These are phyloP conservation scores for Neospora caninum DNA, from an alignment of 169 alveolate genomes.

Conservation along the genomic window DNA sequence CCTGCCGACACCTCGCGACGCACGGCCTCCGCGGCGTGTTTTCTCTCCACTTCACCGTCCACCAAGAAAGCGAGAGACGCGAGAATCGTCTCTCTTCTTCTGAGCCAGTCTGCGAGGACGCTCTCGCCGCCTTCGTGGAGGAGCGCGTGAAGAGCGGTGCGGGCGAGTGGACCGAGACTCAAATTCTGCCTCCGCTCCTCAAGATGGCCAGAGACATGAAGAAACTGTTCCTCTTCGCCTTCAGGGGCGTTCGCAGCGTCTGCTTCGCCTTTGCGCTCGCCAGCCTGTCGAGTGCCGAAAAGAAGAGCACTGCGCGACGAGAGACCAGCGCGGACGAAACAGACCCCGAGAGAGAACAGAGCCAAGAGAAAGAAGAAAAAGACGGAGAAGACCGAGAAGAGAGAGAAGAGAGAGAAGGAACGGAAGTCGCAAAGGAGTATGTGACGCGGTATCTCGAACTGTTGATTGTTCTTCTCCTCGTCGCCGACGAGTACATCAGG, in stretches of 20 bases:
- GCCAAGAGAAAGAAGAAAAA: background rate
- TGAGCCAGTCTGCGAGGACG: background rate
- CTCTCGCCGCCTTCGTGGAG: background rate
- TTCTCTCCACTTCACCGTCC: background rate
- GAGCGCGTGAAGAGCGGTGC: background rate
- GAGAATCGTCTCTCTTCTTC: background rate
- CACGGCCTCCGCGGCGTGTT: slow-evolving; percentile 8
- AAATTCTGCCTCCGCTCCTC: background rate
- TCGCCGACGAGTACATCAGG: background rate
- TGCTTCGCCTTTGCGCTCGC: background rate
- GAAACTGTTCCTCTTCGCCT: background rate
- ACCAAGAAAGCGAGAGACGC: slow-evolving; percentile 9
- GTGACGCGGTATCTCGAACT: background rate
- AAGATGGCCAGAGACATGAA: background rate
- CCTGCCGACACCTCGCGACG: background rate
- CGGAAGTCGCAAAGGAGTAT: background rate
- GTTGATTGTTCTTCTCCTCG: background rate
- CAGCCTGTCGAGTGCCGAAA: background rate
- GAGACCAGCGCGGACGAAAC: background rate
- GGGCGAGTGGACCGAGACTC: background rate
- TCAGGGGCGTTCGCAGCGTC: background rate
- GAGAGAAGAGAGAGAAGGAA: background rate
- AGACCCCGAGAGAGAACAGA: background rate
- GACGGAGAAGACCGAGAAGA: background rate
- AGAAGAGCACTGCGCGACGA: background rate